These are phyloP conservation scores for Trichoderma gracile DNA, from an alignment of 2,329 filamentous ascomycete species.

Conservation along the genomic window DNA sequence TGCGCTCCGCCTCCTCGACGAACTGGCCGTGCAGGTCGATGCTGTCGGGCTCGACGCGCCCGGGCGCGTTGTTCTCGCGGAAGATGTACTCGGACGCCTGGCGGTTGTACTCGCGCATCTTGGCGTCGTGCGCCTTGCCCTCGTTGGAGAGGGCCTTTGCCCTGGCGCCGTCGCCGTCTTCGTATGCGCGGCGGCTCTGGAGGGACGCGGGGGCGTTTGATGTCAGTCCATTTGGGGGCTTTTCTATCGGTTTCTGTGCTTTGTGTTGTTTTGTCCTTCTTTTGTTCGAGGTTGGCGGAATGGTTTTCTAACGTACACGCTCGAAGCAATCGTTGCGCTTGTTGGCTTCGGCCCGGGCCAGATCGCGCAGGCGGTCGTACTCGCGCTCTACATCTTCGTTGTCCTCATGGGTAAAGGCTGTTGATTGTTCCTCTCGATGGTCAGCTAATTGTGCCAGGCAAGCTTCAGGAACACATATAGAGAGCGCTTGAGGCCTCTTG, in stretches of 20 bases:
- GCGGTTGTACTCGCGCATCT: conserved; percentile 86
- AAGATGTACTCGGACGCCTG: conserved; percentile 95
- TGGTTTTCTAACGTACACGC: conserved; percentile 49
- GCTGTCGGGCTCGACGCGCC: conserved; percentile 73
- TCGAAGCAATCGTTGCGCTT: conserved; percentile 79
- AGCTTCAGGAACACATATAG: neutral
- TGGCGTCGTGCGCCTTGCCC: conserved; percentile 78
- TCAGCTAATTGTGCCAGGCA: conserved; percentile 9
- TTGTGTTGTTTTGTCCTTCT: too few species aligned
- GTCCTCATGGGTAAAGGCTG: conserved; percentile 75
- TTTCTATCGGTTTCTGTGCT: too few species aligned
- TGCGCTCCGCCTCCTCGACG: conserved; percentile 91
- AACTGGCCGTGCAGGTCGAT: conserved; percentile 95
- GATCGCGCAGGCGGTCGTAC: conserved; percentile 85
- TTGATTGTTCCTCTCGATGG: neutral
- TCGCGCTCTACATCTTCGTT: conserved; percentile 73
- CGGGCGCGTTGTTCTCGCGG: conserved; percentile 84
- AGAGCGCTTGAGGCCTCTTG: neutral
- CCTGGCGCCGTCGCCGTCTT: conserved; percentile 75
- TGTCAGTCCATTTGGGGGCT: neutral
- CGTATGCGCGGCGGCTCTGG: conserved; percentile 76
- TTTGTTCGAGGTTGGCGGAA: neutral
- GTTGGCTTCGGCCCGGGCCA: conserved; percentile 76
- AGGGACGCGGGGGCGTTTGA: neutral
- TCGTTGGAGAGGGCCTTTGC: conserved; percentile 84